Percentiles rank a stretch among this genome's conserved stretches.
Evolutionary conservation across 1,284 basidiomycete genomes (phyloP).

Genomic region (Austroboletus niveus): DNA sequence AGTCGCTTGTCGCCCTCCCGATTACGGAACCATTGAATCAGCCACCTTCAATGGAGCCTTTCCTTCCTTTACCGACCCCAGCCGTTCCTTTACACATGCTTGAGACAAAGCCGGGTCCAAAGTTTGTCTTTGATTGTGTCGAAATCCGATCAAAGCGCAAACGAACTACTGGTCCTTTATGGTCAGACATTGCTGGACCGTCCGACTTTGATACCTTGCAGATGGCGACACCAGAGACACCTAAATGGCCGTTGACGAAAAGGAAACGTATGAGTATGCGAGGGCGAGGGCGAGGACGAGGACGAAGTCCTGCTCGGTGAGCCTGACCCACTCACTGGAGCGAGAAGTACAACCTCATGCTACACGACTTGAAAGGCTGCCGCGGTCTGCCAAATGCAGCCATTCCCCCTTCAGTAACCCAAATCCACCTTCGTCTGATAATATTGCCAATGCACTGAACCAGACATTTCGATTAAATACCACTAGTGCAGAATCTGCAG

Average conservation of each 20-base stretch:
- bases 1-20: background rate
- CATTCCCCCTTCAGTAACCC: background rate
- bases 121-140: constrained; percentile 26
- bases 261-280: constrained; percentile 10
- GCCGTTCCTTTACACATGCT: background rate
- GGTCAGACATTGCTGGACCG: background rate
- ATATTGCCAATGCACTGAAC: constrained; percentile 28
- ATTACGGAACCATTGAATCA: background rate
- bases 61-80: background rate
- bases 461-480: constrained; percentile 26
- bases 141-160: constrained; percentile 21
- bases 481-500: constrained; percentile 7
- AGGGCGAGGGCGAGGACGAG: background rate
- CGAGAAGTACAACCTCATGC: constrained; percentile 29
- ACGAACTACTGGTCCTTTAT: constrained; percentile 1
- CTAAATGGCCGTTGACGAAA: constrained; percentile 2
- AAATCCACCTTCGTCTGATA: constrained; percentile 2
- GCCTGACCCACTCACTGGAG: constrained; percentile 29
- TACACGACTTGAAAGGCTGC: constrained; percentile 24
- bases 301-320: constrained; percentile 30
- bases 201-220: background rate
- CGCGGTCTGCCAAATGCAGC: constrained; percentile 2
- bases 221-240: background rate
- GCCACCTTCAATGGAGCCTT: background rate
- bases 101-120: constrained; percentile 8